phyloP scores from a whole-genome alignment of 1,284 basidiomycete species.

The Dichomitus squalens region DNA sequence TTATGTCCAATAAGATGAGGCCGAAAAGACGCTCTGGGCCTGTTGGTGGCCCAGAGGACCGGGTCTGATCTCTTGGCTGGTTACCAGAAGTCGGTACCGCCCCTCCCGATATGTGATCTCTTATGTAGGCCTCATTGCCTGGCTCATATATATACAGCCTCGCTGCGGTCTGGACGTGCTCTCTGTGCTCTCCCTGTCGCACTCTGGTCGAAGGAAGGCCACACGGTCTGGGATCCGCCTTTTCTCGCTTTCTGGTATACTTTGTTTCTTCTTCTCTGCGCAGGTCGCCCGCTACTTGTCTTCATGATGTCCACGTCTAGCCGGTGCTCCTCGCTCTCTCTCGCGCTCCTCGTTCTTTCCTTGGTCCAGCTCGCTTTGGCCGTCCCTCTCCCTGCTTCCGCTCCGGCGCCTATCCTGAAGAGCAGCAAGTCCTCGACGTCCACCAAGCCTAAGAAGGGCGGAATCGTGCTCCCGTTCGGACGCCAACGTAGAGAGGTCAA shows the following conservation, averaged over 20 bases:
- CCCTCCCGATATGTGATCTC: neutral
- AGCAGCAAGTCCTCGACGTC: slow-evolving; percentile 7
- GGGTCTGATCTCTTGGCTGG: slow-evolving; percentile 2
- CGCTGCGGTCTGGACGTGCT: neutral
- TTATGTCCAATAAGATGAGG: neutral
- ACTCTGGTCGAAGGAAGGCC: slow-evolving; percentile 21
- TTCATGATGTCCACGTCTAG: slow-evolving; percentile 28
- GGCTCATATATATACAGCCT: slow-evolving; percentile 12
- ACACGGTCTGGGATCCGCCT: slow-evolving; percentile 17
- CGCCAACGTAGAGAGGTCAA: slow-evolving; percentile 1
- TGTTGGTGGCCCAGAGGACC: neutral
- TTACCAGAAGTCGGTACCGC: neutral
- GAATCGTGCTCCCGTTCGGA: slow-evolving; percentile 17
- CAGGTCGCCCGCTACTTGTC: slow-evolving; percentile 26
- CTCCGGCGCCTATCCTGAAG: slow-evolving; percentile 6
- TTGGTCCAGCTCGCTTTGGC: slow-evolving; percentile 12
- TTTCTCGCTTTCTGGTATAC: slow-evolving; percentile 22
- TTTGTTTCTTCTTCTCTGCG: slow-evolving; percentile 20
- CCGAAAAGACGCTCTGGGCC: neutral
- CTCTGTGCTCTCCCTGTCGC: slow-evolving; percentile 21
- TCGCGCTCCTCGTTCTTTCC: slow-evolving; percentile 5
- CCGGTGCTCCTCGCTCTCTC: slow-evolving; percentile 22
- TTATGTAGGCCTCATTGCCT: neutral
- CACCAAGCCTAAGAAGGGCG: slow-evolving; percentile 13
- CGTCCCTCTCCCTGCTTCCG: slow-evolving; percentile 14